Conservation (phyloP, 1,139 yeast genomes). For the Kluyveromyces marxianus region DNA sequence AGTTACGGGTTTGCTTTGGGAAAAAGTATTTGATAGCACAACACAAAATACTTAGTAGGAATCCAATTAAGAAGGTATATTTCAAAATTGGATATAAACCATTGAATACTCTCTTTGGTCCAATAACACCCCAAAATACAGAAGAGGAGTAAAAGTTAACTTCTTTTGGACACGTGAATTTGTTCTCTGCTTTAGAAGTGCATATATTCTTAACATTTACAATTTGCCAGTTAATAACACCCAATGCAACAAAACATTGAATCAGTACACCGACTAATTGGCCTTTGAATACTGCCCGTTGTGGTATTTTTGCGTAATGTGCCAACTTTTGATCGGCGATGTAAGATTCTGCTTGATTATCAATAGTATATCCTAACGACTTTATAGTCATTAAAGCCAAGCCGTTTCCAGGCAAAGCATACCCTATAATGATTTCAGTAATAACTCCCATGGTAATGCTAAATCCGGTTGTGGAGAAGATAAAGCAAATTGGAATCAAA, state of each 20-base stretch:
- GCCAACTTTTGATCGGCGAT: slow-evolving; percentile 51
- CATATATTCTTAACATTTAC: slow-evolving; percentile 43
- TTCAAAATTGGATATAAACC: slow-evolving; percentile 43
- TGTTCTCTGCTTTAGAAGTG: slow-evolving; percentile 34
- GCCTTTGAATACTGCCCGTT: slow-evolving; percentile 52
- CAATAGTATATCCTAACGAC: slow-evolving; percentile 52
- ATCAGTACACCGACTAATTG: slow-evolving; percentile 43
- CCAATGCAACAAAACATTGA: slow-evolving; percentile 43
- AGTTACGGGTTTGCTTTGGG: slow-evolving; percentile 27
- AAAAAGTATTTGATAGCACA: slow-evolving; percentile 37
- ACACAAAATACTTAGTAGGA: slow-evolving; percentile 39
- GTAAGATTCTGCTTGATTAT: slow-evolving; percentile 55
- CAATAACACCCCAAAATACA: slow-evolving; percentile 59
- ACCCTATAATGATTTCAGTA: slow-evolving; percentile 55
- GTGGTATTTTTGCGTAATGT: slow-evolving; percentile 55
- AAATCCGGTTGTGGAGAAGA: slow-evolving; percentile 48
- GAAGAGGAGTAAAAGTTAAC: slow-evolving; percentile 46
- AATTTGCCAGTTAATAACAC: slow-evolving; percentile 47
- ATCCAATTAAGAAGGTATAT: slow-evolving; percentile 50
- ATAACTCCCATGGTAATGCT: slow-evolving; percentile 49
- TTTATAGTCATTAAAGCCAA: slow-evolving; percentile 52
- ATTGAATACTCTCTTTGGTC: slow-evolving; percentile 52
- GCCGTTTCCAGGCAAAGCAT: slow-evolving; percentile 58
- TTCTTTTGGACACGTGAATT: slow-evolving; percentile 41
- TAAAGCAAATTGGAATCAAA: slow-evolving; percentile 43